Evolutionary conservation across 2,329 filamentous ascomycete genomes (phyloP).

Genomic region (Nothophaeocryptopus gaeumannii): DNA sequence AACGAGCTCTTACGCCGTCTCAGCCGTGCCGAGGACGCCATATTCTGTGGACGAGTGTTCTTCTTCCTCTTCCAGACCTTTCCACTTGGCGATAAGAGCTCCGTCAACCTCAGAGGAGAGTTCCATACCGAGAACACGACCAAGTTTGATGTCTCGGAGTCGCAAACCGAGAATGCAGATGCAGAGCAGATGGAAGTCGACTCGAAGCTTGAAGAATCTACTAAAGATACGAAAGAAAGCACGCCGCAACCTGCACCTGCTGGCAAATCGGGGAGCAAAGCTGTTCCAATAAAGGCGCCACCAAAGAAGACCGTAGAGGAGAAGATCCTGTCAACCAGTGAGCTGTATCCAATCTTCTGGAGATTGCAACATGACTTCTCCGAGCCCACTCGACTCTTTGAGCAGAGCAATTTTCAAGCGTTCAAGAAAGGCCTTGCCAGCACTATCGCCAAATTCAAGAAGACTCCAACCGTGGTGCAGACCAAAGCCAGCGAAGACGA

Average conservation of each 20-base stretch:
- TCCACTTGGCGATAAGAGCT: constrained; percentile 92
- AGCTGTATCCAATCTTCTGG: constrained; percentile 91
- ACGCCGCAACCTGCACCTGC: constrained; percentile 24
- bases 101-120: constrained; percentile 91
- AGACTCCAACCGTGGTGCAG: constrained; percentile 64
- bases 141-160: constrained; percentile 62
- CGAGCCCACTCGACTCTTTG: constrained; percentile 78
- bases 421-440: constrained; percentile 63
- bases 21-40: constrained; percentile 93
- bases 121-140: constrained; percentile 96
- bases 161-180: constrained; percentile 32
- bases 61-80: constrained; percentile 99
- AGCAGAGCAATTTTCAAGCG: constrained; percentile 61
- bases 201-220: constrained; percentile 17
- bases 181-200: constrained; percentile 65
- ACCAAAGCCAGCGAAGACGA: constrained; percentile 63
- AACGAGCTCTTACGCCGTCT: constrained; percentile 91
- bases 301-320: constrained; percentile 40
- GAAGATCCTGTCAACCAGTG: constrained; percentile 59
- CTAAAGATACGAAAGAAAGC: constrained; percentile 19
- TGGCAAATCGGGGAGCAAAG: constrained; percentile 29
- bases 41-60: constrained; percentile 95
- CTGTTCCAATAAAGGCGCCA: constrained; percentile 23
- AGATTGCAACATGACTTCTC: constrained; percentile 88
- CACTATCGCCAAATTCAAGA: constrained; percentile 73